Percentiles rank a stretch among this genome's conserved stretches.
These are phyloP conservation scores for Cordyceps farinosa DNA, from an alignment of 2,329 filamentous ascomycete genomes.

Conservation along the genomic window DNA sequence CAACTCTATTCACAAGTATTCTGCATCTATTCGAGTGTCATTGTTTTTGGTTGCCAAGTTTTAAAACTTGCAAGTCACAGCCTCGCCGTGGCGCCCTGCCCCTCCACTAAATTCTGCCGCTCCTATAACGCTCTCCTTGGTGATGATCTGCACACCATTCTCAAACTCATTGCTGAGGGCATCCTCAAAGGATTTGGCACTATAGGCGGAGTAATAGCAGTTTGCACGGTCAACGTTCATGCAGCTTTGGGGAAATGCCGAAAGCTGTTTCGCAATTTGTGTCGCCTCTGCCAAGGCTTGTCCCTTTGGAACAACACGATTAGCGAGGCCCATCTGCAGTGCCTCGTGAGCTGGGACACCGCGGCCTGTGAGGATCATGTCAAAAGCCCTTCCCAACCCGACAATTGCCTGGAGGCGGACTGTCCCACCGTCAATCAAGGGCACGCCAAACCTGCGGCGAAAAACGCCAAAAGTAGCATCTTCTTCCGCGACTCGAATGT, in stretches of 20 bases:
- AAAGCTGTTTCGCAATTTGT: constrained; percentile 42
- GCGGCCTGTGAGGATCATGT: constrained; percentile 54
- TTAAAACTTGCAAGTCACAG: background rate
- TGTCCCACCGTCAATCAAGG: constrained; percentile 28
- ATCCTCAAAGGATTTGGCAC: constrained; percentile 46
- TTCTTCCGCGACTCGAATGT: constrained; percentile 51
- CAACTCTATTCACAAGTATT: too few relatives aligned
- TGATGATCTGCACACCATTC: constrained; percentile 39
- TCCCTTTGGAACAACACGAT: constrained; percentile 48
- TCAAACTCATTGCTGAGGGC: constrained; percentile 47
- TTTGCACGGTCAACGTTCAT: constrained; percentile 48
- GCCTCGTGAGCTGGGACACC: constrained; percentile 47
- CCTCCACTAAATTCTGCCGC: constrained; percentile 19
- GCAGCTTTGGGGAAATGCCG: constrained; percentile 48
- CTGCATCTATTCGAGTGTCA: too few relatives aligned
- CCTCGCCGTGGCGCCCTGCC: background rate
- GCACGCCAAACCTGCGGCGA: constrained; percentile 41
- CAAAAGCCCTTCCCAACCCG: constrained; percentile 49
- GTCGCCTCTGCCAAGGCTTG: constrained; percentile 45
- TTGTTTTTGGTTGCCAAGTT: background rate
- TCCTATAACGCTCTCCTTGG: constrained; percentile 36
- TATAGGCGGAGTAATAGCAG: constrained; percentile 49
- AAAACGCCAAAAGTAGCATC: constrained; percentile 53
- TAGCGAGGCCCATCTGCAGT: constrained; percentile 48
- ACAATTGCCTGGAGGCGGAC: constrained; percentile 45